Base-by-base conservation (phyloP, 192 early-diverging fungal species). In the Hyaloraphidium curvatum region DNA sequence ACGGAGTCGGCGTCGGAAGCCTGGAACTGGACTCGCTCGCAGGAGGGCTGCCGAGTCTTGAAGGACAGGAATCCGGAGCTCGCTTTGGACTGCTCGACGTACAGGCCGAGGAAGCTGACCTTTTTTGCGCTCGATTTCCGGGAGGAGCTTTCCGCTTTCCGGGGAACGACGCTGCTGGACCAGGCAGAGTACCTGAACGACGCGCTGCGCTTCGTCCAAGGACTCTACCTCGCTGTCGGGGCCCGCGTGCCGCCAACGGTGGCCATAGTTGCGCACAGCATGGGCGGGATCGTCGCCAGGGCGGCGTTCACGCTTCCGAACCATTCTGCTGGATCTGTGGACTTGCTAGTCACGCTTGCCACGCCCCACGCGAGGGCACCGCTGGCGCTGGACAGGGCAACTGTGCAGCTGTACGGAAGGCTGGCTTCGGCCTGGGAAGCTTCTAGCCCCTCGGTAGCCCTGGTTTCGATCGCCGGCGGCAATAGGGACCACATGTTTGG, bases 221-320 rank as follows among this genome's bases (percentile, higher is more conserved):
- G 78, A 17, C 63, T 81, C 19, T 88, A 88, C 59, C 69, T 72
- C 7, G 56, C 61, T 17, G 65, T 66, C 7, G 60, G 73, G 19
- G 25, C 51, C n/a, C 68, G 63, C 7, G 55, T 69, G 37, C 84
- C 87, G 0, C 64, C 60, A 2, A 83, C 86, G 14, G 83, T 96
- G 17, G 62, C 86, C n/a, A 66, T 94, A 23, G 66, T 91, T 50
- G 88, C 81, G 11, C 89, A 97, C 60, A 93, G 89, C 7, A 94
- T 97, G 91, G 93, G 93, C 29, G 91, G 91, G 9, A 77, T 93
- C n/a, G 91, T 92, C 17, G 89, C 90, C 0, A 70, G 91, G 7
- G 73, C 77, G 0, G 70, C 87, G 28, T 72, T 87, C 41, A 76
- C 70, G 0, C 67, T 86, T 50, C 56, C 70, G 0, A 89, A 82